Percentiles rank a stretch among this genome's conserved stretches.
Conservation (phyloP, 768 basidiomycete genomes). For the Austroboletus festivus region DNA sequence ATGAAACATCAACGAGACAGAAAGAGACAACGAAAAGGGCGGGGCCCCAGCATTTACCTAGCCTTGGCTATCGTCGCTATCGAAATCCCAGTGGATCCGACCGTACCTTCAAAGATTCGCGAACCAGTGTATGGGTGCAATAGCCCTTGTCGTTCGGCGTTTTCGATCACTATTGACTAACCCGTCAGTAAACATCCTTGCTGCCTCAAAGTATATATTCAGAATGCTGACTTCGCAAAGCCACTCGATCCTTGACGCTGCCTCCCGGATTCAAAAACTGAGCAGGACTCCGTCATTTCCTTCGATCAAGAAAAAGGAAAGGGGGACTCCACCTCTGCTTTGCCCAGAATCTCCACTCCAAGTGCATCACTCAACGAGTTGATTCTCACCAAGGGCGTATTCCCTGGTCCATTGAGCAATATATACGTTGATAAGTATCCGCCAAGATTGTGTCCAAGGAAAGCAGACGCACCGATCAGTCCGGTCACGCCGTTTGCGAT, state of each 20-base stretch:
- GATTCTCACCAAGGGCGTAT: constrained; percentile 90
- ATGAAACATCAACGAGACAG: neutral
- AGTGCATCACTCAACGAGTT: constrained; percentile 87
- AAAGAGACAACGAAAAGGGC: neutral
- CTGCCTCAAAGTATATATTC: neutral
- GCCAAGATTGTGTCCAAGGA: neutral
- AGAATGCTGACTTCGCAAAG: constrained; percentile 68
- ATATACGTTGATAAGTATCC: neutral
- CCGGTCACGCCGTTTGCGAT: constrained; percentile 78
- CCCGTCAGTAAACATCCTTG: too few relatives aligned
- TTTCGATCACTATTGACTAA: constrained; percentile 73
- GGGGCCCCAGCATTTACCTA: constrained; percentile 45
- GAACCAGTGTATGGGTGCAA: constrained; percentile 85
- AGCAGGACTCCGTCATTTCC: constrained; percentile 49
- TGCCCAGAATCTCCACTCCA: constrained; percentile 92
- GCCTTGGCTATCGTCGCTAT: constrained; percentile 91
- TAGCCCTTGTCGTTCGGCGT: constrained; percentile 82
- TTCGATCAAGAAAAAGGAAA: neutral
- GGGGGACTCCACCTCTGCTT: constrained; percentile 69
- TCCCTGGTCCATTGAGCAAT: constrained; percentile 50
- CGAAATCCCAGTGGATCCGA: constrained; percentile 94
- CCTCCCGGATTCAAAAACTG: constrained; percentile 97
- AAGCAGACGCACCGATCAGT: constrained; percentile 64
- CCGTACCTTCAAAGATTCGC: constrained; percentile 95
- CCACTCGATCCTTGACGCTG: constrained; percentile 98